Percentiles rank a stretch among this genome's conserved stretches.
Conservation (phyloP, 2,329 filamentous ascomycete genomes). For the Daldinia eschscholtzii region DNA sequence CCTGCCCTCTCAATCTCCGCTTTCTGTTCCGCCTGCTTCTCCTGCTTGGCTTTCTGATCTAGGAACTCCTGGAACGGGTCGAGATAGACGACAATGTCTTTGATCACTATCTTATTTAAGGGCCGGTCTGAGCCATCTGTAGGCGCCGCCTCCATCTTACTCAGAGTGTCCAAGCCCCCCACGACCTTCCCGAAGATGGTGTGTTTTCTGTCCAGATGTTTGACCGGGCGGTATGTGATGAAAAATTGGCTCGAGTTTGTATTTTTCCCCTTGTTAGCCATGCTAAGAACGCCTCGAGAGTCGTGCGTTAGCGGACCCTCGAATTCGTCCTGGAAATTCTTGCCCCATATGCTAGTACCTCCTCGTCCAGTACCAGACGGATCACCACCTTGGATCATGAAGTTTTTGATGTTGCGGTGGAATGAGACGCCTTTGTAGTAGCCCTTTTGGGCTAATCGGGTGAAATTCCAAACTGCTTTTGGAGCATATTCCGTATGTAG, state of each 20-base stretch:
- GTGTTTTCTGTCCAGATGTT: constrained; percentile 93
- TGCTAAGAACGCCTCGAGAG: constrained; percentile 81
- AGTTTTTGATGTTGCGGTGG: constrained; percentile 93
- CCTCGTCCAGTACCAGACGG: constrained; percentile 92
- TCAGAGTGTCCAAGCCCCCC: constrained; percentile 78
- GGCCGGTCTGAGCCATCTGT: constrained; percentile 83
- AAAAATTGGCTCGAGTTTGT: constrained; percentile 97
- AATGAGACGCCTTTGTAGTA: constrained; percentile 90
- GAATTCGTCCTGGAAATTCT: constrained; percentile 93
- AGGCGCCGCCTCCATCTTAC: constrained; percentile 80
- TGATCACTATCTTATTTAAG: constrained; percentile 81
- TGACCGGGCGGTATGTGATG: constrained; percentile 85
- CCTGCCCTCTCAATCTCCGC: constrained; percentile 74
- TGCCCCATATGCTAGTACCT: constrained; percentile 92
- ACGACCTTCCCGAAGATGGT: constrained; percentile 95
- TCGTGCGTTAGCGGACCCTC: constrained; percentile 91
- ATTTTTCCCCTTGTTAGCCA: constrained; percentile 99
- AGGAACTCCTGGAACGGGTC: constrained; percentile 97
- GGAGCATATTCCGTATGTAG: constrained; percentile 92
- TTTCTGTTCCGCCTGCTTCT: constrained; percentile 68
- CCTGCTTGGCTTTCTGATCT: constrained; percentile 76
- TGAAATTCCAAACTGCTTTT: constrained; percentile 96
- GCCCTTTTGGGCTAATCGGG: constrained; percentile 86
- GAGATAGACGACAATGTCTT: constrained; percentile 86
- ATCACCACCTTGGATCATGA: constrained; percentile 98